Percentiles rank a stretch among this genome's conserved stretches.
Evolutionary conservation across 345 rosid genomes (phyloP).

Genomic region (Toxicodendron radicans): DNA sequence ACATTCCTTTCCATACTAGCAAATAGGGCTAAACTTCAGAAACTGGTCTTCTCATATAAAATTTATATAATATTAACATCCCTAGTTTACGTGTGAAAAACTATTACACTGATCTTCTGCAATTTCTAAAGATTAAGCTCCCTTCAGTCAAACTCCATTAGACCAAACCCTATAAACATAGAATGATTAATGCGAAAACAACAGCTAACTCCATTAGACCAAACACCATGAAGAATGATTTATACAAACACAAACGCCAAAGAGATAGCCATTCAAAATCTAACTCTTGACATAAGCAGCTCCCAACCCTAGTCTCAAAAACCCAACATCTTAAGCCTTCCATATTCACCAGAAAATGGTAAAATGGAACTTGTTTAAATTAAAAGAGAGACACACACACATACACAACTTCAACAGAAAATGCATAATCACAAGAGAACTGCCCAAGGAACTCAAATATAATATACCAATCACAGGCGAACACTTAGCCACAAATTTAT

Average conservation of each 20-base stretch:
- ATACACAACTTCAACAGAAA: background rate
- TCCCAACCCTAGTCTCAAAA: background rate
- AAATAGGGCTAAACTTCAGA: background rate
- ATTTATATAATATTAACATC: background rate
- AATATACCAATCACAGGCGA: background rate
- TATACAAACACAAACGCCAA: background rate
- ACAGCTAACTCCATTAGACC: background rate
- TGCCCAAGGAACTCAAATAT: background rate
- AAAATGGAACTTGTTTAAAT: background rate
- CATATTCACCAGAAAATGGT: background rate
- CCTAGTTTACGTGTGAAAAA: background rate
- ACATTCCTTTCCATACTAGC: background rate
- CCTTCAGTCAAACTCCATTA: slow-evolving; percentile 3
- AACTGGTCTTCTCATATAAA: background rate
- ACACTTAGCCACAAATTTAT: background rate
- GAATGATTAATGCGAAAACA: background rate
- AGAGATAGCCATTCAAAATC: background rate
- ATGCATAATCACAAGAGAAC: background rate
- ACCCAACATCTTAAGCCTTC: background rate
- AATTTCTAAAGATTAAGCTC: background rate
- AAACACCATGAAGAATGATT: no score
- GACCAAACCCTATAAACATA: background rate
- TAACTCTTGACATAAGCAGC: background rate
- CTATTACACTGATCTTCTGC: background rate
- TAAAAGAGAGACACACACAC: background rate